Conservation (phyloP, 2,329 filamentous ascomycete genomes). For the Xylariomycetidae sp. region DNA sequence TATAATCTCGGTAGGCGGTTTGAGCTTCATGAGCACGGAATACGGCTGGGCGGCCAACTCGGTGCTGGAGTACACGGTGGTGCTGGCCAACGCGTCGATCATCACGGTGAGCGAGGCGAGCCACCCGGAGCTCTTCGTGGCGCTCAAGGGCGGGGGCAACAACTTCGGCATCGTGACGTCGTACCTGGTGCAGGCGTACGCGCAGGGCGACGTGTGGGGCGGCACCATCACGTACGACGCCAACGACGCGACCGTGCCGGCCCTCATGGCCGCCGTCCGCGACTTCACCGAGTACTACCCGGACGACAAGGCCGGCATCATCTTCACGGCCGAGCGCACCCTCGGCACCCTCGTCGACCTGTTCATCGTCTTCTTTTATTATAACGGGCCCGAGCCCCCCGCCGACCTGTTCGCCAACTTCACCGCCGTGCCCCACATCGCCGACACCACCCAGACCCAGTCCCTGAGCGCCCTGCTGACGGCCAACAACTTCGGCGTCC, state of each 20-base stretch:
- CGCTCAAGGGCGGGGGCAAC: conserved; percentile 52
- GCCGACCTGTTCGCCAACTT: conserved; percentile 53
- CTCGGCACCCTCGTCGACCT: conserved; percentile 40
- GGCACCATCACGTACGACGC: conserved; percentile 36
- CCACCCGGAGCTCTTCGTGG: conserved; percentile 46
- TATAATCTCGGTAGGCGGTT: conserved; percentile 38
- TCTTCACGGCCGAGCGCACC: conserved; percentile 48
- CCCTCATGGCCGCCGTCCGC: conserved; percentile 42
- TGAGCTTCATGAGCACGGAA: conserved; percentile 46
- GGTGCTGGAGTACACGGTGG: conserved; percentile 45
- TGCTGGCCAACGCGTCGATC: conserved; percentile 45
- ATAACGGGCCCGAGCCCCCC: conserved; percentile 52
- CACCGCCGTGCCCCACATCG: conserved; percentile 36
- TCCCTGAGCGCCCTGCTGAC: conserved; percentile 42
- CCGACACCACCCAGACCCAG: conserved; percentile 42
- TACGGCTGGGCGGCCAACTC: conserved; percentile 48
- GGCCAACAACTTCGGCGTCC: conserved; percentile 36
- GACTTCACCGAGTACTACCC: conserved; percentile 55
- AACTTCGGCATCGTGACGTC: conserved; percentile 50
- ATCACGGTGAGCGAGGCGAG: conserved; percentile 36
- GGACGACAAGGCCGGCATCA: conserved; percentile 57
- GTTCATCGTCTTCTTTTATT: conserved; percentile 60
- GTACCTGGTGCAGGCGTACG: conserved; percentile 39
- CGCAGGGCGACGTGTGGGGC: conserved; percentile 37
- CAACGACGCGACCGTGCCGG: conserved; percentile 22